Conservation (phyloP, 129 eudicot species). For the Helianthus tuberosus region DNA sequence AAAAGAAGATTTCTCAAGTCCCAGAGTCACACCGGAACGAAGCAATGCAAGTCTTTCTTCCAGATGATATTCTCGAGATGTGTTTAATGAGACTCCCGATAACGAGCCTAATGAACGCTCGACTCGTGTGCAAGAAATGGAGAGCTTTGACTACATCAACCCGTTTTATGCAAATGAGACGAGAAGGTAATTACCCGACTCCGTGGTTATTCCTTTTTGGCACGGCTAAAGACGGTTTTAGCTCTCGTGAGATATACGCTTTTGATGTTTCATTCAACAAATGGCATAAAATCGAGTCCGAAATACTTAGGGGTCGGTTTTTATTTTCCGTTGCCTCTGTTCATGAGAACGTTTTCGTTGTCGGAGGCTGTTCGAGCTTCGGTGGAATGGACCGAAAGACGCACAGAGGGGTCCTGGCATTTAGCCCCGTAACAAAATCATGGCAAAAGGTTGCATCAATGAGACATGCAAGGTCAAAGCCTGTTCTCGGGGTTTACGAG, state of each 20-base stretch:
- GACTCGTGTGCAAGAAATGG: constrained; percentile 95
- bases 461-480: constrained; percentile 79
- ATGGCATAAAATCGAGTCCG: constrained; percentile 71
- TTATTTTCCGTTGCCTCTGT: constrained; percentile 63
- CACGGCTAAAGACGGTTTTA: constrained; percentile 62
- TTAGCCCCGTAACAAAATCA: constrained; percentile 64
- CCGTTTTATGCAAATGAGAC: constrained; percentile 71
- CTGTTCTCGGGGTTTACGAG: constrained; percentile 69
- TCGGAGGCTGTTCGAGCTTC: constrained; percentile 85
- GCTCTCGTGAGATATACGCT: constrained; percentile 79
- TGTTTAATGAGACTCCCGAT: constrained; percentile 88
- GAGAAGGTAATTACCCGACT: constrained; percentile 52
- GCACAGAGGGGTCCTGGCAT: constrained; percentile 69
- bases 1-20: constrained; percentile 34
- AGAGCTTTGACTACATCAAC: constrained; percentile 58
- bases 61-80: constrained; percentile 87
- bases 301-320: constrained; percentile 70
- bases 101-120: constrained; percentile 75
- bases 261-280: constrained; percentile 62
- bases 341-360: constrained; percentile 55
- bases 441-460: constrained; percentile 76
- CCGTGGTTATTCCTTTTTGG: constrained; percentile 90
- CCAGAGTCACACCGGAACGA: constrained; percentile 32
- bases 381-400: constrained; percentile 76
- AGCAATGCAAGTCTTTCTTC: constrained; percentile 62